Evolutionary conservation across 1,139 yeast species (phyloP).

Genomic region (Debaryomyces udenii): DNA sequence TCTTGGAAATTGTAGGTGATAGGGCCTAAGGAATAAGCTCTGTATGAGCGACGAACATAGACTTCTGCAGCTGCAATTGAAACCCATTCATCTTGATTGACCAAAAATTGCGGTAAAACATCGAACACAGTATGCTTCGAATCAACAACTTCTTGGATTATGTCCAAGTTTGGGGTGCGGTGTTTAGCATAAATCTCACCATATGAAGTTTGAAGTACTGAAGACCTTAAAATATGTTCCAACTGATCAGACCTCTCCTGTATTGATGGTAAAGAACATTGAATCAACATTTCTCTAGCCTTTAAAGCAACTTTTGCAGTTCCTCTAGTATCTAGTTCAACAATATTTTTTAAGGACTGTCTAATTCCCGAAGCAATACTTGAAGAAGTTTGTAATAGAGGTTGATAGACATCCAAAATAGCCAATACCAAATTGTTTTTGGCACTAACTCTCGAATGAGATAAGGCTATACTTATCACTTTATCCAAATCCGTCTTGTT

Average conservation of each 20-base stretch:
- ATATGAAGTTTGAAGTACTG: conserved; percentile 86
- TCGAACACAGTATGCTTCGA: conserved; percentile 96
- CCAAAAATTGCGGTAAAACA: conserved; percentile 88
- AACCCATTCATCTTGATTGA: conserved; percentile 82
- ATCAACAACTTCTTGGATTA: conserved; percentile 89
- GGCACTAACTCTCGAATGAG: conserved; percentile 92
- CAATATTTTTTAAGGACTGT: conserved; percentile 72
- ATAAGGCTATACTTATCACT: conserved; percentile 73
- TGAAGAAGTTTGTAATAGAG: conserved; percentile 67
- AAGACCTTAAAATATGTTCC: conserved; percentile 90
- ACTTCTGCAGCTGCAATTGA: conserved; percentile 97
- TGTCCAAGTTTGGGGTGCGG: conserved; percentile 77
- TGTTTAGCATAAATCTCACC: conserved; percentile 82
- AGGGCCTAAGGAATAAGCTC: conserved; percentile 89
- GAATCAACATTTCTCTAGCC: conserved; percentile 94
- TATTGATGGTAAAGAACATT: conserved; percentile 94
- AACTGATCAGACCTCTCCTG: conserved; percentile 96
- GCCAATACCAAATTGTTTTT: conserved; percentile 90
- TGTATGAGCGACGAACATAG: conserved; percentile 93
- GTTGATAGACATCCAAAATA: conserved; percentile 78
- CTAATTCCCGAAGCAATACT: conserved; percentile 72
- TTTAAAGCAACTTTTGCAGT: conserved; percentile 94
- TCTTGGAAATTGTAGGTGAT: conserved; percentile 65
- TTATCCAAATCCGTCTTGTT: conserved; percentile 72
- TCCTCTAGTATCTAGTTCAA: conserved; percentile 84